These are phyloP conservation scores for Chaetomium sp. DNA, from an alignment of 2,329 filamentous ascomycete genomes.

Conservation along the genomic window DNA sequence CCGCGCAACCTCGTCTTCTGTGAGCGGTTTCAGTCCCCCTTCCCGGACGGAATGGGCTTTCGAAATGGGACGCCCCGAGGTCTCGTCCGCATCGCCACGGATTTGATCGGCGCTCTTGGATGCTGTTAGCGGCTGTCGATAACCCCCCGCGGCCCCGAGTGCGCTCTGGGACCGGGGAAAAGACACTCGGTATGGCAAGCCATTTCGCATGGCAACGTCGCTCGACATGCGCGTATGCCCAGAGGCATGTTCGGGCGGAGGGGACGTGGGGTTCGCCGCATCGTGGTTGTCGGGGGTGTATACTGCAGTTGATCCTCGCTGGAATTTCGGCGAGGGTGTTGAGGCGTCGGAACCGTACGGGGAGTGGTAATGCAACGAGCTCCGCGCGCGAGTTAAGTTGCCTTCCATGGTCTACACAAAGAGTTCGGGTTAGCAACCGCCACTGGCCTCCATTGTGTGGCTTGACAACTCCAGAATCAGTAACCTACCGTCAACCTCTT, in stretches of 20 bases:
- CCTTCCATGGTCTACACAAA: conserved; percentile 76
- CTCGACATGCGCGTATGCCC: conserved; percentile 56
- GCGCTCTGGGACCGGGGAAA: conserved; percentile 59
- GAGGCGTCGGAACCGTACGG: conserved; percentile 51
- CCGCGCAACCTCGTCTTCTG: conserved; percentile 43
- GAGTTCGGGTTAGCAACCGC: background rate
- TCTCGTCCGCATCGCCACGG: conserved; percentile 29
- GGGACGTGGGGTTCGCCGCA: conserved; percentile 8
- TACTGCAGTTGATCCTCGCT: conserved; percentile 35
- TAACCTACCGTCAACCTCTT: conserved; percentile 70
- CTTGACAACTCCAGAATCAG: conserved; percentile 8
- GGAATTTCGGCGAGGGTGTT: conserved; percentile 46
- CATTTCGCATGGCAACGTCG: conserved; percentile 49
- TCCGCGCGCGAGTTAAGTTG: conserved; percentile 73
- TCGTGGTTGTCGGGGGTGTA: conserved; percentile 27
- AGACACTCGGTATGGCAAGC: conserved; percentile 35
- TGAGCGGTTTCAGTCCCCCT: conserved; percentile 44
- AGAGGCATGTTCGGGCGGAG: conserved; percentile 24
- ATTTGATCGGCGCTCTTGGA: conserved; percentile 41
- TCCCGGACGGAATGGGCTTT: conserved; percentile 38
- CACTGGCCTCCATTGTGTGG: conserved; percentile 1
- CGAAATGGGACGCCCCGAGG: conserved; percentile 27
- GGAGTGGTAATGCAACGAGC: conserved; percentile 51
- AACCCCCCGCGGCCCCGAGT: conserved; percentile 51
- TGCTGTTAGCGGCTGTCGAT: conserved; percentile 43